Base-by-base conservation (phyloP, 2,329 filamentous ascomycete species). In the Aquanectria penicillioides region DNA sequence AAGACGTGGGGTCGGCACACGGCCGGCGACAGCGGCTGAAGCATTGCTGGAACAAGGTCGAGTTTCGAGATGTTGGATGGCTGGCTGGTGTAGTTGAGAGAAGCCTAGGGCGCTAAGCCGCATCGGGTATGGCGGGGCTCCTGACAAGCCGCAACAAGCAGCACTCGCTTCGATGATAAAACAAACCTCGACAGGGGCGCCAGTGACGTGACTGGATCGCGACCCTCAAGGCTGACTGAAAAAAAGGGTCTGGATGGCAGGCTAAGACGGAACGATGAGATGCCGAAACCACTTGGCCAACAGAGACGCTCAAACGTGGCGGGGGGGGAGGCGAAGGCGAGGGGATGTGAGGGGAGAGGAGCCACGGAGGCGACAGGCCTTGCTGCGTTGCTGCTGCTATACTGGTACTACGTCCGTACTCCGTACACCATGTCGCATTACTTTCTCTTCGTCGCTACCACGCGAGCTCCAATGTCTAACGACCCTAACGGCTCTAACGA, bases 31-130 rank as follows among this genome's bases (percentile, higher is more conserved):
- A 51, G 50, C 58, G 59, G 67, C 73, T 81, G 80, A 81, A 74
- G 79, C 80, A 81, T 66, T 75, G 68, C 74, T 82, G 80, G 74
- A 77, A 82, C 80, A 78, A 54, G 70, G 71, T 69, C 63, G 63
- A 70, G 80, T 82, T 82, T 82, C 79, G 78, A 62, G 53, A 61
- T 57, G 67, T 65, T 57, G 62, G 57, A 66, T 56, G 51, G 66
- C 58, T 61, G 70, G 65, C 66, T 25, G 61, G 62, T 38, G 65
- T 66, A 52, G 55, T 61, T 52, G 54, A 56, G 37, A 26, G 52
- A 50, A 48, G 37, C 31, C 50, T 47, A 12, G 13, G 34, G 53
- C 38, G 33, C 64, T 60, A 64, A 11, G 10, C 65, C 48, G 4
- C 1, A 37, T 49, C 2, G 0, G 48, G 51, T 18, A 43, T 68